Percentiles rank a stretch among this genome's conserved stretches.
Evolutionary conservation across 768 basidiomycete species (phyloP).

Genomic region (Scleroderma bovista): DNA sequence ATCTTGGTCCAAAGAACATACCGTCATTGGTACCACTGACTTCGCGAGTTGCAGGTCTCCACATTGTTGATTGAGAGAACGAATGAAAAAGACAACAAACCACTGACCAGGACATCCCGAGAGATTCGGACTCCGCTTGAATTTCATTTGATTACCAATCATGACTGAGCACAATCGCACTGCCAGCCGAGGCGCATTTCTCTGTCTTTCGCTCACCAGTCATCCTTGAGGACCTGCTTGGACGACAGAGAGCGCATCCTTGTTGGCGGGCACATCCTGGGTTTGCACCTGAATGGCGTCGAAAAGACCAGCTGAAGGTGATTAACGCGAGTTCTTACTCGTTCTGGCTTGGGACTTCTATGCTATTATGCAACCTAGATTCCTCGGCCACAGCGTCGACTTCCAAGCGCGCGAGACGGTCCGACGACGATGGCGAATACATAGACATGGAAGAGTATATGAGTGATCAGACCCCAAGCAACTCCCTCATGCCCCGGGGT

Average conservation of each 20-base stretch:
- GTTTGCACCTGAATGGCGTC: constrained; percentile 25
- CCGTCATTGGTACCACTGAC: constrained; percentile 93
- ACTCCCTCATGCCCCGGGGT: constrained; percentile 52
- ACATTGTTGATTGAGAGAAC: constrained; percentile 52
- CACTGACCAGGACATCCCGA: constrained; percentile 27
- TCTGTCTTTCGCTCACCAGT: not conserved
- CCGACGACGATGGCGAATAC: constrained; percentile 51
- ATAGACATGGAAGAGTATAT: constrained; percentile 50
- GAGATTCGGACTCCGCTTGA: constrained; percentile 30
- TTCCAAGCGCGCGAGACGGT: constrained; percentile 38
- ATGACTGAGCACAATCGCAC: not conserved
- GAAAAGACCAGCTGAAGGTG: constrained; percentile 39
- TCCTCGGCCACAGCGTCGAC: constrained; percentile 19
- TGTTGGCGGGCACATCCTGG: not conserved
- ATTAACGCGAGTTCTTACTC: not conserved
- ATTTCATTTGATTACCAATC: constrained; percentile 26
- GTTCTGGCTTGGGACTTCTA: not conserved
- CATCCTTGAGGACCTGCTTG: not conserved
- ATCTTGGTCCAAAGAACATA: no score
- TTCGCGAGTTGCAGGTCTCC: constrained; percentile 84
- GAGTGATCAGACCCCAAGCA: constrained; percentile 27
- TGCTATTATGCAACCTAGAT: constrained; percentile 11
- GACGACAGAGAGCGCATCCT: not conserved
- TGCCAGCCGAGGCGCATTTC: not conserved
- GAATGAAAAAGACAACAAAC: constrained; percentile 21